These are phyloP conservation scores for Carallia brachiata DNA, from an alignment of 345 rosid species.

Conservation along the genomic window DNA sequence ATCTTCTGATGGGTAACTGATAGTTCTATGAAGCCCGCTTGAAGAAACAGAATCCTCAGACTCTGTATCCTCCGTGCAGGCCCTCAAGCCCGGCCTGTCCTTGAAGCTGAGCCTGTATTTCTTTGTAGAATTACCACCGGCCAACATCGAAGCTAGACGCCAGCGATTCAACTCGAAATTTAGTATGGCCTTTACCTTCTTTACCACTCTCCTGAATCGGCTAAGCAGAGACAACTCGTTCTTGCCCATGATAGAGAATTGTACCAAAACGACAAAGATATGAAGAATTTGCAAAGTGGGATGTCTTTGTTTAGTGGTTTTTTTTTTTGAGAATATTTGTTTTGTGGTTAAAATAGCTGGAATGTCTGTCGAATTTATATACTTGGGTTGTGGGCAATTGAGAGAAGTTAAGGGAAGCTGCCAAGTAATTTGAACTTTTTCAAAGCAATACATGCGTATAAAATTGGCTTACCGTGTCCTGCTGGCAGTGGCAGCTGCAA, in stretches of 20 bases:
- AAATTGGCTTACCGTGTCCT: not conserved
- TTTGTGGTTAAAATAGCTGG: too few relatives aligned
- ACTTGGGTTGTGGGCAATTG: not conserved
- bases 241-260: constrained; percentile 6
- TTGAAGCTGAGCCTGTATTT: constrained; percentile 51
- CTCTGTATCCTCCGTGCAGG: constrained; percentile 24
- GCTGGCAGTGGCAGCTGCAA: not conserved
- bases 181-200: constrained; percentile 58
- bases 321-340: too few relatives aligned
- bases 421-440: not conserved
- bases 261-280: not conserved
- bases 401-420: not conserved
- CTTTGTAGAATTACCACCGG: constrained; percentile 27
- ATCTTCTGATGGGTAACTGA: constrained; percentile 54
- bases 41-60: constrained; percentile 22
- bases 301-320: too few relatives aligned
- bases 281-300: not conserved
- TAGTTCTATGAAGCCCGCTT: constrained; percentile 39
- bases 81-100: constrained; percentile 56
- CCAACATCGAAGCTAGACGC: constrained; percentile 46
- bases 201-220: constrained; percentile 64
- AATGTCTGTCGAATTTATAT: too few relatives aligned
- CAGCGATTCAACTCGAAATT: constrained; percentile 45
- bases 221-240: constrained; percentile 39
- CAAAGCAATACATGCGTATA: not conserved